Evolutionary conservation across 2,329 filamentous ascomycete genomes (phyloP).

Genomic region (Fusarium camptoceras): DNA sequence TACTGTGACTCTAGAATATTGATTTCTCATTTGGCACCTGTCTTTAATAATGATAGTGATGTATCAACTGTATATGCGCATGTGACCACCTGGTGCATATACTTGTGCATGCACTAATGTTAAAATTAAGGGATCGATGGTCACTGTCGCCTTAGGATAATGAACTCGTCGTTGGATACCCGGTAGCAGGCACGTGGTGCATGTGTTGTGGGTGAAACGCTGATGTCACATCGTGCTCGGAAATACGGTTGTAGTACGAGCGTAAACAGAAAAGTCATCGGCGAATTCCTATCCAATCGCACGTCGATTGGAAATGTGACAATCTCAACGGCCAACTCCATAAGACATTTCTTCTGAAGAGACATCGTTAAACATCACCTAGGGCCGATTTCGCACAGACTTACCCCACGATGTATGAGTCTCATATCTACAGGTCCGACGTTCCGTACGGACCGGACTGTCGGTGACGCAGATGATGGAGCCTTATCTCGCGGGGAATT

Average conservation of each 20-base stretch:
- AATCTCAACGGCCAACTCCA: neutral
- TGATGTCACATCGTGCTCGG: neutral
- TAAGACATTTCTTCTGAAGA: neutral
- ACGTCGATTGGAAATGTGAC: fast-evolving
- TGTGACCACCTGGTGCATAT: too few relatives aligned
- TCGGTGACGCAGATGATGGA: neutral
- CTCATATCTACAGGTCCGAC: neutral
- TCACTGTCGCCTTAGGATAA: too few relatives aligned
- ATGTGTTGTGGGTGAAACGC: fast-evolving
- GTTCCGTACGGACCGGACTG: neutral
- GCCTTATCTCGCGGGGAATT: neutral
- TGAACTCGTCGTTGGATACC: too few relatives aligned
- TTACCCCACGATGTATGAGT: neutral
- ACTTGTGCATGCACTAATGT: too few relatives aligned
- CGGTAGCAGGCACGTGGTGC: too few relatives aligned
- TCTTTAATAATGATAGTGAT: too few relatives aligned
- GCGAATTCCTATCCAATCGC: neutral
- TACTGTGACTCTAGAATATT: too few relatives aligned
- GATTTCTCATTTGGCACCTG: too few relatives aligned
- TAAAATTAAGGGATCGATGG: too few relatives aligned
- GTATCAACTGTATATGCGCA: too few relatives aligned
- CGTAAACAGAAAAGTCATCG: too few relatives aligned
- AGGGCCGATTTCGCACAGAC: neutral
- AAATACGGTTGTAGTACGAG: neutral
- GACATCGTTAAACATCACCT: fast-evolving